These are phyloP conservation scores for Ceratocystis lukuohia DNA, from an alignment of 2,329 filamentous ascomycete species.

Conservation along the genomic window DNA sequence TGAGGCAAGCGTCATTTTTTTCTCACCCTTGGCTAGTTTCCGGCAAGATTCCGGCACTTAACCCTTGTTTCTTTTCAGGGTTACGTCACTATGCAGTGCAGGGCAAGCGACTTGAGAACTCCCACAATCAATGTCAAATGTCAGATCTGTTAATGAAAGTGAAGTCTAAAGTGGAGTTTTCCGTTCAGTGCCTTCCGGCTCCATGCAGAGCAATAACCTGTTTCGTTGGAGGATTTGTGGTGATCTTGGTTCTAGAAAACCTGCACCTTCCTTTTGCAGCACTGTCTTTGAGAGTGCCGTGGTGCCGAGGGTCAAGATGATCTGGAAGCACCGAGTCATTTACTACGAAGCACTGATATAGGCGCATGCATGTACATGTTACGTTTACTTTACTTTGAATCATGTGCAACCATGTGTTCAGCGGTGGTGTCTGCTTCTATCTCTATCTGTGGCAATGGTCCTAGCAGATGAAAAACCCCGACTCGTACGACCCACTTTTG, in stretches of 20 bases:
- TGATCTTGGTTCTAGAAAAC: background rate
- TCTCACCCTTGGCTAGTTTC: background rate
- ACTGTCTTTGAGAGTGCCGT: background rate
- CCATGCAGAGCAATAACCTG: background rate
- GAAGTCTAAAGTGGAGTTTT: conserved; percentile 3
- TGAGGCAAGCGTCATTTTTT: background rate
- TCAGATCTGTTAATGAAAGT: background rate
- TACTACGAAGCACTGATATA: background rate
- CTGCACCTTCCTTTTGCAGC: background rate
- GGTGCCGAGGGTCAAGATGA: background rate
- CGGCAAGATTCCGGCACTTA: conserved; percentile 5
- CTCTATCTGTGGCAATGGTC: background rate
- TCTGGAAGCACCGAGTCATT: no score
- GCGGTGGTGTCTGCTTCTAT: background rate
- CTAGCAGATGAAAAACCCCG: background rate
- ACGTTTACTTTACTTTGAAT: background rate
- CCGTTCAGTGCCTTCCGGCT: background rate
- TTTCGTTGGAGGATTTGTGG: background rate
- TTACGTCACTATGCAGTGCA: background rate
- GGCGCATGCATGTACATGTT: no score
- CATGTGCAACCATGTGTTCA: background rate
- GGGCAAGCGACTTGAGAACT: background rate
- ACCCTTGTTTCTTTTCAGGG: background rate
- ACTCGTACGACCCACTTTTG: conserved; percentile 6
- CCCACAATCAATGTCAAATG: background rate